Base-by-base conservation (phyloP, 1,139 yeast genomes). In the Taiozyma sp. region DNA sequence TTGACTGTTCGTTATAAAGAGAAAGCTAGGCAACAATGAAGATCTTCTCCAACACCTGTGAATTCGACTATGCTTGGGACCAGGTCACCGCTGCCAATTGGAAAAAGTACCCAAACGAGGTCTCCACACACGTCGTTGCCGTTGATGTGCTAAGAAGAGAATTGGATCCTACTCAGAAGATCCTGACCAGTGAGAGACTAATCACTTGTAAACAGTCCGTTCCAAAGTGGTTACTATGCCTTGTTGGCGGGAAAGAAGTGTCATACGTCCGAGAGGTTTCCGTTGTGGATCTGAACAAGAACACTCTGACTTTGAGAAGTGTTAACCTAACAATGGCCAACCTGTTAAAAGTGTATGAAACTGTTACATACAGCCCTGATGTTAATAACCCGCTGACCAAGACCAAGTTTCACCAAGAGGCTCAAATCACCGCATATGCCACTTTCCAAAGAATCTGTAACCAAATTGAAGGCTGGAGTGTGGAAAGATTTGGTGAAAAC, bases 61-160 rank as follows among this genome's bases (percentile, higher is more conserved):
- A 70, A 39, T 91, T 89, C 68, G 73, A 80, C 54, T 91, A 91
- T 63, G 80, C 95, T 0, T 91, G 98, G 97, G 96, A 87, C 42
- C 90, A 88, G 63, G 96, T 93, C 21, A 87, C 96, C 1, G 91
- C 96, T 0, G 98, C 98, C 53, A 91, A 93, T 68, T 93, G 99
- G 99, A 83, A 81, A 58, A 93, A 93, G 63, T 93, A 93, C 69
- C 99, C 99, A 16, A 93, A 93, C 57, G 96, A 90, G 62, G 75
- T 85, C 55, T 85, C 96, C 8, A 80, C 95, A 0, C 99, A 93
- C 69, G 99, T 93, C n/a, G 85, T 89, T 19, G 95, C 95, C 1
- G 98, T 93, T 7, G 99, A 93, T 67, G 88, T 89, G 3, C 70
- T 93, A 46, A 73, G 85, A 53, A 75, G 98, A 53, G 88, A 84